phyloP scores from a whole-genome alignment of 495 filamentous ascomycete species.

The Trichoderma virens region DNA sequence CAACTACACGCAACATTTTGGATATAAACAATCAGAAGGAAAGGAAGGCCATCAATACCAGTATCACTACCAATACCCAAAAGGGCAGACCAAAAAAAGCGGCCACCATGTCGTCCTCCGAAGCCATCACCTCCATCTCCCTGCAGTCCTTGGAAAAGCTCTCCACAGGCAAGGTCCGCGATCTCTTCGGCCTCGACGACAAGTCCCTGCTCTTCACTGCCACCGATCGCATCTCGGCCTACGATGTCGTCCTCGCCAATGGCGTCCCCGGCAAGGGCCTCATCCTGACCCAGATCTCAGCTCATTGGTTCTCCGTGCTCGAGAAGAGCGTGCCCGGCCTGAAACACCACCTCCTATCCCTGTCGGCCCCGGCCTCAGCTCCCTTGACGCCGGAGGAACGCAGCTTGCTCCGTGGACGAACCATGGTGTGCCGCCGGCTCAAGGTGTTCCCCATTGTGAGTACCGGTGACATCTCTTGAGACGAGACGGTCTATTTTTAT shows the following conservation, averaged over 20 bases:
- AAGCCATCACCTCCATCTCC: constrained; percentile 20
- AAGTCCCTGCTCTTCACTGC: constrained; percentile 80
- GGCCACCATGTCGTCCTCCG: not conserved
- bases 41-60: no score
- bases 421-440: constrained; percentile 75
- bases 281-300: constrained; percentile 75
- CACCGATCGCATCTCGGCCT: constrained; percentile 88
- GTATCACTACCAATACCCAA: not conserved
- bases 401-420: constrained; percentile 53
- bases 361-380: constrained; percentile 54
- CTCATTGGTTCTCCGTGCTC: constrained; percentile 80
- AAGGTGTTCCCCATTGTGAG: constrained; percentile 63
- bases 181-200: constrained; percentile 69
- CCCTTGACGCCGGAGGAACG: constrained; percentile 32
- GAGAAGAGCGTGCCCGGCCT: constrained; percentile 55
- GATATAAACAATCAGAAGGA: no score
- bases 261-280: constrained; percentile 79
- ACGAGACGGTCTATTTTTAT: no score
- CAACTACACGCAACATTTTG: no score
- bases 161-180: constrained; percentile 65
- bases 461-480: constrained; percentile 23
- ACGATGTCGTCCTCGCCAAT: constrained; percentile 87
- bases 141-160: constrained; percentile 27
- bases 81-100: no score
- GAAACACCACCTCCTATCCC: constrained; percentile 68